Percentiles rank a stretch among this genome's conserved stretches.
phyloP scores from a whole-genome alignment of 257 asterid genomes.

The Sherardia arvensis region DNA sequence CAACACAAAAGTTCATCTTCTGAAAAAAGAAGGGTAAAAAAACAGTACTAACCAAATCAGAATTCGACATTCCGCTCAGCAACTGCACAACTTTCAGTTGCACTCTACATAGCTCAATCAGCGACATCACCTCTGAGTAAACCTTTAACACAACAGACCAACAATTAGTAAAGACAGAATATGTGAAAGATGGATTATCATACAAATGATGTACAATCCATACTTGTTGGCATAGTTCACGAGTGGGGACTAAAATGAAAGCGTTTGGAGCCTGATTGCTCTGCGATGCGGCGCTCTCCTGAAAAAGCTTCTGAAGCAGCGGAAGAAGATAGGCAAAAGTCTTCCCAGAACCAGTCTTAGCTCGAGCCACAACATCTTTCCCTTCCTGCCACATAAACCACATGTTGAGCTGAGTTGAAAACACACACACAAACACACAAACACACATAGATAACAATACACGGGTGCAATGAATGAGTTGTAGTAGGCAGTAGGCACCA shows the following conservation, averaged over 20 bases:
- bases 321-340: constrained; percentile 89
- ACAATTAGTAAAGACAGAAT: not conserved
- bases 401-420: not conserved
- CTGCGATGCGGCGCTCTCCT: constrained; percentile 39
- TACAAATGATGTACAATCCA: not conserved
- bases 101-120: constrained; percentile 75
- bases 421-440: not conserved
- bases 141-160: constrained; percentile 37
- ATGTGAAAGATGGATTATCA: too few relatives aligned
- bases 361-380: constrained; percentile 91
- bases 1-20: not conserved
- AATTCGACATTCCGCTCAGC: constrained; percentile 59
- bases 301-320: constrained; percentile 77
- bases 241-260: constrained; percentile 76
- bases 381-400: constrained; percentile 48
- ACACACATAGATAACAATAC: too few relatives aligned
- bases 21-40: too few relatives aligned
- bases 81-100: constrained; percentile 67
- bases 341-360: constrained; percentile 98
- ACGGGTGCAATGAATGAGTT: constrained; percentile 1
- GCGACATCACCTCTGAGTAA: constrained; percentile 46
- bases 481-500: constrained; percentile 20
- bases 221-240: constrained; percentile 91
- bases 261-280: constrained; percentile 55
- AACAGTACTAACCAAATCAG: constrained; percentile 67